Evolutionary conservation across 2,329 filamentous ascomycete species (phyloP).

Genomic region (Hirsutella thompsonii): DNA sequence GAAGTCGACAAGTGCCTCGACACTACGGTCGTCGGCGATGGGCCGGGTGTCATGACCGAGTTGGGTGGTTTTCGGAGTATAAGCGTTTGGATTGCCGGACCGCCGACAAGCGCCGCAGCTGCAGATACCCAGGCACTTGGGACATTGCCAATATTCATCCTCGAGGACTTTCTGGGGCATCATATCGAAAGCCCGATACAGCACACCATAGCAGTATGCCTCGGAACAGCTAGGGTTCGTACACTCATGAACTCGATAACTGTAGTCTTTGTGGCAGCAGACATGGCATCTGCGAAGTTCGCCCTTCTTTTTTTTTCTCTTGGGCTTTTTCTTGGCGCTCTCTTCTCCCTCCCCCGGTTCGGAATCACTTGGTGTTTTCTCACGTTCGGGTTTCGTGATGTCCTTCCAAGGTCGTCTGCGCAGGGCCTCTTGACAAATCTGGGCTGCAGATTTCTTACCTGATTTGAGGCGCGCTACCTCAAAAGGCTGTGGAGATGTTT

Average conservation of each 20-base stretch:
- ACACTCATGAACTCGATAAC: conserved; percentile 77
- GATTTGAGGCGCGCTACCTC: conserved; percentile 53
- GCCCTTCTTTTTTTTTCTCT: conserved; percentile 38
- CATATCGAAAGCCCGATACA: conserved; percentile 85
- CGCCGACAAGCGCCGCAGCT: conserved; percentile 73
- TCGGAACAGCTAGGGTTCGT: conserved; percentile 54
- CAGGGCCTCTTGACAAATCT: conserved; percentile 89
- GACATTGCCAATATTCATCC: conserved; percentile 74
- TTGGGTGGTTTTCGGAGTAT: conserved; percentile 75
- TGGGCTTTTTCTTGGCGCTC: conserved; percentile 47
- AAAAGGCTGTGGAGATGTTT: conserved; percentile 57
- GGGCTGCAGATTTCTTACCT: conserved; percentile 69
- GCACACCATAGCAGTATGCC: conserved; percentile 82
- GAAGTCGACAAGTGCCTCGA: conserved; percentile 86
- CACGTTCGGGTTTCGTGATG: conserved; percentile 47
- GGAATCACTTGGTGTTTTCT: conserved; percentile 33
- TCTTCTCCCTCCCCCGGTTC: conserved; percentile 50
- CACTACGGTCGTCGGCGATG: conserved; percentile 80
- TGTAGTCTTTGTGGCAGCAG: conserved; percentile 66
- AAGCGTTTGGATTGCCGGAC: conserved; percentile 54
- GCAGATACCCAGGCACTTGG: conserved; percentile 74
- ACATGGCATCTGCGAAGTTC: conserved; percentile 61
- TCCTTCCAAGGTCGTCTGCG: conserved; percentile 71
- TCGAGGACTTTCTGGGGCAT: conserved; percentile 77
- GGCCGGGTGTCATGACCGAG: conserved; percentile 85